Percentiles rank a stretch among this genome's conserved stretches.
Conservation (phyloP, 768 basidiomycete species). For the Russula dissimulans region DNA sequence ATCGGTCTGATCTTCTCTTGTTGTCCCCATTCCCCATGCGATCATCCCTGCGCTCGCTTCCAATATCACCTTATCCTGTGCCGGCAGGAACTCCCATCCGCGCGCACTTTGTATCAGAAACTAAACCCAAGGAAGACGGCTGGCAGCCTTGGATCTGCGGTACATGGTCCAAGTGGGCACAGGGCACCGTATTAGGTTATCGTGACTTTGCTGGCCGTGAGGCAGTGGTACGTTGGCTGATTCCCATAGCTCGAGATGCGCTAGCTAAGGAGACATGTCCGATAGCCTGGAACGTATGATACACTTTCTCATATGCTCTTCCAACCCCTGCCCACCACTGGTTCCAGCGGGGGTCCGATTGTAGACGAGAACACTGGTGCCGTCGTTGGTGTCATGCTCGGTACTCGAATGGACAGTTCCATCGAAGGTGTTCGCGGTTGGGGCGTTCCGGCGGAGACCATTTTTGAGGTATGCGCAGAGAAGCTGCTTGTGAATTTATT, state of each 20-base stretch:
- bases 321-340: slow-evolving; percentile 44
- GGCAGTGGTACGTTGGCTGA: slow-evolving; percentile 35
- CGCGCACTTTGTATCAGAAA: slow-evolving; percentile 46
- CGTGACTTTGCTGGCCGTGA: slow-evolving; percentile 50
- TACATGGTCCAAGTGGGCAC: slow-evolving; percentile 45
- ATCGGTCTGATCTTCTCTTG: slow-evolving; percentile 47
- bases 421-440: slow-evolving; percentile 49
- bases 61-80: slow-evolving; percentile 56
- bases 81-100: slow-evolving; percentile 36
- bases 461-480: slow-evolving; percentile 44
- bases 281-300: slow-evolving; percentile 61
- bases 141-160: slow-evolving; percentile 47
- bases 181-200: slow-evolving; percentile 46
- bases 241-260: neutral
- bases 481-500: neutral
- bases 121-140: slow-evolving; percentile 28
- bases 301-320: slow-evolving; percentile 49
- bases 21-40: slow-evolving; percentile 24
- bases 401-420: slow-evolving; percentile 47
- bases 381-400: slow-evolving; percentile 56
- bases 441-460: slow-evolving; percentile 53
- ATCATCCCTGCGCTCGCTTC: slow-evolving; percentile 36
- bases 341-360: slow-evolving; percentile 65
- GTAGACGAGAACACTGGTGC: slow-evolving; percentile 51
- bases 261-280: neutral